Conservation (phyloP, 2,329 filamentous ascomycete species). For the Fusarium sp. region DNA sequence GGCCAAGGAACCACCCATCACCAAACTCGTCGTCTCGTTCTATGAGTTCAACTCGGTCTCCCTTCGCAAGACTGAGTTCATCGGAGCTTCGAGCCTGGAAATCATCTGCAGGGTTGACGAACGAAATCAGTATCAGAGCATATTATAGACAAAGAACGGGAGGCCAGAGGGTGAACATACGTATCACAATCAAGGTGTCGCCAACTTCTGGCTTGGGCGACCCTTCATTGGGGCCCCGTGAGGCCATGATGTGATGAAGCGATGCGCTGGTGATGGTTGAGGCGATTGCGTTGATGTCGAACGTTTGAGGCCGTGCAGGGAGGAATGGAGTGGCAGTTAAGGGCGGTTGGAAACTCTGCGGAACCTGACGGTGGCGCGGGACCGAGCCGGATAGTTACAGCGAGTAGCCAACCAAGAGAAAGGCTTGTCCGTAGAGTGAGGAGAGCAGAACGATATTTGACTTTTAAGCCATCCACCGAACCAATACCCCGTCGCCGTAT, state of each 20-base stretch:
- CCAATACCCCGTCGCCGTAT: conserved; percentile 28
- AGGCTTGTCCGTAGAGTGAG: conserved; percentile 9
- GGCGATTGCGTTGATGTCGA: conserved; percentile 23
- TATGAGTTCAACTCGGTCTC: conserved; percentile 83
- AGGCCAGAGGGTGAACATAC: conserved; percentile 58
- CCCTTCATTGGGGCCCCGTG: conserved; percentile 49
- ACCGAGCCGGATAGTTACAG: conserved; percentile 19
- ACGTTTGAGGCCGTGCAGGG: conserved; percentile 33
- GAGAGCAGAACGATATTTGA: conserved; percentile 20
- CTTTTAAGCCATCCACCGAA: conserved; percentile 36
- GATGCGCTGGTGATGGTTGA: conserved; percentile 27
- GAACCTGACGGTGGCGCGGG: conserved; percentile 32
- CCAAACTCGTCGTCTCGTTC: conserved; percentile 90
- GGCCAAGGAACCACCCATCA: conserved; percentile 85
- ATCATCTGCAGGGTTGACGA: conserved; percentile 70
- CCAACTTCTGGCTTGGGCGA: conserved; percentile 66
- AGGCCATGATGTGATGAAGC: conserved; percentile 52
- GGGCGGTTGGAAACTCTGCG: conserved; percentile 35
- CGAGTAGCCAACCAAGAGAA: conserved; percentile 8
- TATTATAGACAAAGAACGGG: conserved; percentile 38
- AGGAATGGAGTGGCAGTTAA: conserved; percentile 35
- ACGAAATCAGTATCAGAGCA: conserved; percentile 18
- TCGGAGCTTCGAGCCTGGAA: conserved; percentile 92
- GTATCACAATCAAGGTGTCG: conserved; percentile 75
- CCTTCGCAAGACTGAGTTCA: conserved; percentile 88